Evolutionary conservation across 345 rosid genomes (phyloP).

Genomic region (Pistacia atlantica): DNA sequence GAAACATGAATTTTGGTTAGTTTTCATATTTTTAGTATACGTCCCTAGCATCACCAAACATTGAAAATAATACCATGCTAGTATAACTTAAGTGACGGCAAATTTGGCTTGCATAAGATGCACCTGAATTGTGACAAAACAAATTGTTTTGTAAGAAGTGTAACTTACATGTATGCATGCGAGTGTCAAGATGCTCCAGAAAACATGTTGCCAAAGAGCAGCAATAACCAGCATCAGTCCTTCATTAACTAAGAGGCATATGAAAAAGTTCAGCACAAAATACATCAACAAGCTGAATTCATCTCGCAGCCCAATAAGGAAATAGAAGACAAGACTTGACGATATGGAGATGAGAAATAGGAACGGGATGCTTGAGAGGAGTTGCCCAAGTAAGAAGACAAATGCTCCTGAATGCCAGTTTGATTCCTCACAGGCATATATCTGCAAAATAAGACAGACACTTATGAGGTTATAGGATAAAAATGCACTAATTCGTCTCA

Average conservation of each 20-base stretch:
- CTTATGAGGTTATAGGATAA: neutral
- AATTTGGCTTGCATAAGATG: constrained; percentile 1
- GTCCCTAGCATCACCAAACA: neutral
- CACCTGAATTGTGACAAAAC: neutral
- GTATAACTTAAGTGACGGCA: neutral
- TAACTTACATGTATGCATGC: constrained; percentile 70
- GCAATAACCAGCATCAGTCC: constrained; percentile 74
- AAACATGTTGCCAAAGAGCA: constrained; percentile 74
- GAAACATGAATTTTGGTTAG: neutral
- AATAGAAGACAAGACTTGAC: constrained; percentile 93
- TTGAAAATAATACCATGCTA: neutral
- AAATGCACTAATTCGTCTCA: neutral
- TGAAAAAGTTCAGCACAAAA: constrained; percentile 94
- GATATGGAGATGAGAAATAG: constrained; percentile 94
- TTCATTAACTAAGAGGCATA: constrained; percentile 88
- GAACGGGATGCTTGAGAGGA: constrained; percentile 94
- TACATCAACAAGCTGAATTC: constrained; percentile 97
- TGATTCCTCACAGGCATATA: constrained; percentile 79
- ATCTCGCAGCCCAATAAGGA: constrained; percentile 80
- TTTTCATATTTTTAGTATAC: neutral
- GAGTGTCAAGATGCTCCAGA: constrained; percentile 72
- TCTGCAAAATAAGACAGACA: constrained; percentile 42
- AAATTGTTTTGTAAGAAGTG: neutral
- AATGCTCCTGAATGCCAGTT: constrained; percentile 92
- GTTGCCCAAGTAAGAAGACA: constrained; percentile 87